Evolutionary conservation across 129 eudicot genomes (phyloP), one percentile per base, ranked within the genome.

Genomic region (Flaveria trinervia): DNA sequence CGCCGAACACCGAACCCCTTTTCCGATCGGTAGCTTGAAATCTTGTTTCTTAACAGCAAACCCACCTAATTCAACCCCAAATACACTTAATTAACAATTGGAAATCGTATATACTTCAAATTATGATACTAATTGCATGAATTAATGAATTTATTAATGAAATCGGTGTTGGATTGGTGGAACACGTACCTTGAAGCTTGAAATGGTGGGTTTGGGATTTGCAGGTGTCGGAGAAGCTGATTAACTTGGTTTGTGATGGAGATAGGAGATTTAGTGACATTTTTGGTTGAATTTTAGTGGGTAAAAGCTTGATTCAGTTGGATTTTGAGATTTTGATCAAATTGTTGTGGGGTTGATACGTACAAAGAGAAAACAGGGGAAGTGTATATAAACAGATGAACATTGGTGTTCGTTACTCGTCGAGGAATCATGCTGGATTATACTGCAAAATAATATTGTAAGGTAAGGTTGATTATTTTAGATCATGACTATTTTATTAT

Each of bases 1-100:
- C 54, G 85, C 86, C 13, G 98, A 92, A 84, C 96, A 92, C 3
- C 84, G 85, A 51, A 89, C 71, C 74, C 84, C 85, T 72, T 82
- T 88, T 28, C 85, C 86, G 78, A 50, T 77, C 61, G 74, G 67
- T 26, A 70, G 66, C 43, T 82, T 79, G 67, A 16, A 71, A 54
- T 84, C 90, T 79, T 84, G 81, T 57, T 36, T 23, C 83, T 73
- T 89, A 50, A 77, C 81, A 18, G 87, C 65, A 79, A 87, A 50
- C 17, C 88, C 88, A 82, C 91, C 97, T 89, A 64, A 46, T 1
- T 65, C 44, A 66, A 39, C 26, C 20, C 55, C 11, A 66, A 18
- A 33, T 22, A 66, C 74, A 15, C 79, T 45, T 45, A 57, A 48
- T 9, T 0, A 11, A 60, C 22, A 75, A 2, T 9, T 7, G 12